phyloP scores from a whole-genome alignment of 495 filamentous ascomycete genomes.

The Tuber melanosporum region DNA sequence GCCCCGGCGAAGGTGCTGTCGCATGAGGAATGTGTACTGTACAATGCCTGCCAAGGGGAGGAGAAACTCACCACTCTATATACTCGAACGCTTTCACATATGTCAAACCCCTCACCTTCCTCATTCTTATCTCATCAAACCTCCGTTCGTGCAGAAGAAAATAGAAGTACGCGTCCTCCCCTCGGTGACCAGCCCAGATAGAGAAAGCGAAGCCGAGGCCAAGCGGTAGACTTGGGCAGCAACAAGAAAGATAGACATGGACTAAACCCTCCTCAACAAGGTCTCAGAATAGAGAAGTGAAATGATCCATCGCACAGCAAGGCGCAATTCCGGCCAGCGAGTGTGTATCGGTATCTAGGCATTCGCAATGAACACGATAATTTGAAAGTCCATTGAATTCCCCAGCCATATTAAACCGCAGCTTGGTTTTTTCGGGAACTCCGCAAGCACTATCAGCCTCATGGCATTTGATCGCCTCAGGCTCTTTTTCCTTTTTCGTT shows the following conservation, averaged over 20 bases:
- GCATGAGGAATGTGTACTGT: background rate
- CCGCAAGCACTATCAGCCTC: background rate
- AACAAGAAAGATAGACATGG: background rate
- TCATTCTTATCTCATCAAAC: slow-evolving; percentile 5
- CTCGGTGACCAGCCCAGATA: background rate
- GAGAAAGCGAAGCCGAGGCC: background rate
- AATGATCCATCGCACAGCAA: background rate
- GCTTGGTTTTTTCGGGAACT: background rate
- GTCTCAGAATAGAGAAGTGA: background rate
- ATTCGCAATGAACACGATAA: background rate
- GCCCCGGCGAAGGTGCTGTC: background rate
- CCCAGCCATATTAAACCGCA: background rate
- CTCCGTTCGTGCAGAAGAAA: slow-evolving; percentile 2
- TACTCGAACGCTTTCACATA: background rate
- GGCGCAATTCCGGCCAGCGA: background rate
- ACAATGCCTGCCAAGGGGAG: background rate
- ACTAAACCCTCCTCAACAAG: background rate
- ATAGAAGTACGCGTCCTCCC: background rate
- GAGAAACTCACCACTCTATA: background rate
- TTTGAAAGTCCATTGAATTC: background rate
- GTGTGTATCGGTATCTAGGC: background rate
- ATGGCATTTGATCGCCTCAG: background rate
- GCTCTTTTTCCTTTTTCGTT: background rate
- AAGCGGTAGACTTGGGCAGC: background rate
- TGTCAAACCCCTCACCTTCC: background rate